phyloP scores from a whole-genome alignment of 140 eudicot species.

The Bidens hawaiensis region DNA sequence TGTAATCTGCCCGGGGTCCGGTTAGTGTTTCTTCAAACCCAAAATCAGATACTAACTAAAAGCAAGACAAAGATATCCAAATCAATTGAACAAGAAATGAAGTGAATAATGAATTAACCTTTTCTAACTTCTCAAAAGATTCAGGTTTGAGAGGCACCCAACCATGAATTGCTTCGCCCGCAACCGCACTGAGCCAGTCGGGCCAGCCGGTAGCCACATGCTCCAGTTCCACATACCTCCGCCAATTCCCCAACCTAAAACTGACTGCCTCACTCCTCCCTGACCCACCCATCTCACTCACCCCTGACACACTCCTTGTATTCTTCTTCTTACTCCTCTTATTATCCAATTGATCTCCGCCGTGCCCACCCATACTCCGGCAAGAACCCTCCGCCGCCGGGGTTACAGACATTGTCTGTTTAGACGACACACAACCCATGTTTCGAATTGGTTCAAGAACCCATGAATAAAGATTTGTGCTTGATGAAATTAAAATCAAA shows the following conservation, averaged over 20 bases:
- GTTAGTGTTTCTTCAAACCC: too few relatives aligned
- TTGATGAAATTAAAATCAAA: constrained; percentile 8
- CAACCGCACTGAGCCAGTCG: constrained; percentile 90
- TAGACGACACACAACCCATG: constrained; percentile 94
- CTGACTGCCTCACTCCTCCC: constrained; percentile 71
- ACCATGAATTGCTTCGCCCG: too few relatives aligned
- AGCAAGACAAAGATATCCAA: neutral
- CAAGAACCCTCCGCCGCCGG: constrained; percentile 76
- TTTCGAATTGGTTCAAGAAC: neutral
- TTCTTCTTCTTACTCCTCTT: constrained; percentile 49
- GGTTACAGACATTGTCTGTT: constrained; percentile 80
- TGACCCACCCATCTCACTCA: constrained; percentile 78
- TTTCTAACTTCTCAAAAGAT: constrained; percentile 76
- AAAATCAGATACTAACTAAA: neutral
- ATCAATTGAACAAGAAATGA: neutral
- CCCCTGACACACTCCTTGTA: constrained; percentile 45
- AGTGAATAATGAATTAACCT: constrained; percentile 31
- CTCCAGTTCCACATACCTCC: constrained; percentile 63
- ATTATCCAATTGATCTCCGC: constrained; percentile 49
- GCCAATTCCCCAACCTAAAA: constrained; percentile 76
- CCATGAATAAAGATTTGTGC: constrained; percentile 3
- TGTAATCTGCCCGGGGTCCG: too few relatives aligned
- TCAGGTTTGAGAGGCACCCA: constrained; percentile 86
- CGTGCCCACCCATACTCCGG: constrained; percentile 50
- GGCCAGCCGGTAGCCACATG: constrained; percentile 98